Base-by-base conservation (phyloP, 2,329 filamentous ascomycete species). In the Dryadomyces sulphureus region DNA sequence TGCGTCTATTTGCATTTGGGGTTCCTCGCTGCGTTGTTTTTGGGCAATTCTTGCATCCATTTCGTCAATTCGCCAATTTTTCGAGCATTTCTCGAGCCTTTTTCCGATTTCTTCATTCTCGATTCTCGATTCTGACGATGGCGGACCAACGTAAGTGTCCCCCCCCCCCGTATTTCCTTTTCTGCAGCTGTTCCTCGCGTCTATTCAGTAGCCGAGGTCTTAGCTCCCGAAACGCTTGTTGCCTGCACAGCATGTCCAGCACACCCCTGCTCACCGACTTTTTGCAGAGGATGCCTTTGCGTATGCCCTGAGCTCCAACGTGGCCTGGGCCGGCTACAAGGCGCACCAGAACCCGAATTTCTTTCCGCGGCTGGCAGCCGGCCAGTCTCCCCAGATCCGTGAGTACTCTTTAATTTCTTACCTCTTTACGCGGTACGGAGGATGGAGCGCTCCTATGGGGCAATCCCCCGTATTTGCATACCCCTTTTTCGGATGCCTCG, bases 281-380 rank as follows among this genome's bases (percentile, higher is more conserved):
- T 43, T 48, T 52, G 36, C 57, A 66, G 65, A 69, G 67, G 76
- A 81, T 62, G 65, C 68, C 49, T 79, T 80, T 56, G 65, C 72
- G 54, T 72, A 74, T 56, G 77, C 78, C 50, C 62, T 88, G 55
- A 72, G 72, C 63, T 76, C 73, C 55, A 88, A 88, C 66, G 73
- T 76, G 53, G 69, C 77, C 53, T 89, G 82, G 80, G 79, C 80
- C 34, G 67, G 72, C 48, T 75, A 79, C 54, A 79, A 78, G 53
- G 63, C 70, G 43, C 68, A 77, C 52, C 69, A 78, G 55, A 77
- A 88, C 52, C 82, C 84, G 2, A 68, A 76, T 16, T 80, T 86
- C 65, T 87, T 90, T 65, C 66, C 73, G 41, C 75, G 70, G 49
- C 70, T 85, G 43, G 76, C 80, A 24, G 67, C 69, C 50, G 81